These are phyloP conservation scores for Penicillium herquei DNA, from an alignment of 495 filamentous ascomycete species.

Conservation along the genomic window DNA sequence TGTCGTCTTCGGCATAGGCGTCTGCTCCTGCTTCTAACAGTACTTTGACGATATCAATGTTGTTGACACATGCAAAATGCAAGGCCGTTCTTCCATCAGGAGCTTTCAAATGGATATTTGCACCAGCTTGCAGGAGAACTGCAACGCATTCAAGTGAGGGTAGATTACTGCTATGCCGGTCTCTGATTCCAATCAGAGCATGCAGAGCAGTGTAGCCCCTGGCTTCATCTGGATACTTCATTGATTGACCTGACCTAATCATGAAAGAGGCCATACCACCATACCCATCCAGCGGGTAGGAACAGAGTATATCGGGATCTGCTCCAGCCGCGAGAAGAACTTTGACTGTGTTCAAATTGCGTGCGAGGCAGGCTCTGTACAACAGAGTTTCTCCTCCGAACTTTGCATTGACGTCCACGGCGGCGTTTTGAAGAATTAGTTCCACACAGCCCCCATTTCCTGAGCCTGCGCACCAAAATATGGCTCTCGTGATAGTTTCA, in stretches of 20 bases:
- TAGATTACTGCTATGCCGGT: background rate
- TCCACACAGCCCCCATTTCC: slow-evolving; percentile 14
- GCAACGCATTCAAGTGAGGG: slow-evolving; percentile 5
- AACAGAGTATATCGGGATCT: slow-evolving; percentile 18
- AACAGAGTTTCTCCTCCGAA: background rate
- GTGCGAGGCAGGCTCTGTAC: slow-evolving; percentile 14
- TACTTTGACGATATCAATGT: slow-evolving; percentile 5
- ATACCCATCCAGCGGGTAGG: background rate
- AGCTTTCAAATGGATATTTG: slow-evolving; percentile 12
- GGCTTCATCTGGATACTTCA: background rate
- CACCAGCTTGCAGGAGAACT: slow-evolving; percentile 16
- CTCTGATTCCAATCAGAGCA: slow-evolving; percentile 8
- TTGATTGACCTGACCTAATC: background rate
- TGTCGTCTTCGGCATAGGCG: slow-evolving; percentile 8
- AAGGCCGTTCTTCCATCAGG: slow-evolving; percentile 14
- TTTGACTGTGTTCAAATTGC: slow-evolving; percentile 13
- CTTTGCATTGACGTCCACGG: slow-evolving; percentile 14
- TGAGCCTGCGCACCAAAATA: slow-evolving; percentile 14
- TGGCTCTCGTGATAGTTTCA: background rate
- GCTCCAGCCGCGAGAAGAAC: slow-evolving; percentile 21
- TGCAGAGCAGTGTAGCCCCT: slow-evolving; percentile 21
- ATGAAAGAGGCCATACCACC: no score
- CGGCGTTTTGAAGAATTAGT: slow-evolving; percentile 13
- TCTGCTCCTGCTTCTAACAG: slow-evolving; percentile 19
- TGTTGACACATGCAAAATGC: slow-evolving; percentile 10